Evolutionary conservation across 2,329 filamentous ascomycete species (phyloP).

Genomic region (Xylariomycetidae sp.): DNA sequence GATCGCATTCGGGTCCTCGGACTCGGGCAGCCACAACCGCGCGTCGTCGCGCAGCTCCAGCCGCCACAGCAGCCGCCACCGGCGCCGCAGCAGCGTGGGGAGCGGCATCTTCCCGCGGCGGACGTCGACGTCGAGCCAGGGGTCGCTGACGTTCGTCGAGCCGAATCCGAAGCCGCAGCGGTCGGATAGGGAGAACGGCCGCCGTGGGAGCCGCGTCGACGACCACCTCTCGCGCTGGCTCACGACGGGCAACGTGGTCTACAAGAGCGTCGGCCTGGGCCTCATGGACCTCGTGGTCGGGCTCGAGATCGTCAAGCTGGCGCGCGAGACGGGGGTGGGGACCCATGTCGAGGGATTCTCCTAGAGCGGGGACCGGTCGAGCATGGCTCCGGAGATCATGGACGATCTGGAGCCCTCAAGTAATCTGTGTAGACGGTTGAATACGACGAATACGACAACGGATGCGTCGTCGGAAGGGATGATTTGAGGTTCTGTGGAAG

Average conservation of each 20-base stretch:
- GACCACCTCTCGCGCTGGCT: conserved; percentile 53
- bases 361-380: conserved; percentile 13
- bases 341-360: conserved; percentile 49
- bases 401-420: conserved; percentile 5
- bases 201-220: conserved; percentile 33
- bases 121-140: conserved; percentile 28
- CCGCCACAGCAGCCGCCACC: conserved; percentile 14
- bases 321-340: conserved; percentile 50
- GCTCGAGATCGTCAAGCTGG: conserved; percentile 51
- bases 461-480: too few species aligned
- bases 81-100: neutral
- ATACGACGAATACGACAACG: too few species aligned
- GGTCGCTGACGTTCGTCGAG: too few species aligned
- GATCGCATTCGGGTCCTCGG: conserved; percentile 29
- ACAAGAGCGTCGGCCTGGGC: conserved; percentile 64
- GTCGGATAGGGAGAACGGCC: too few species aligned
- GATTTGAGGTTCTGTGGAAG: too few species aligned
- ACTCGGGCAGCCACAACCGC: conserved; percentile 22
- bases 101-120: conserved; percentile 13
- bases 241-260: conserved; percentile 59
- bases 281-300: conserved; percentile 64
- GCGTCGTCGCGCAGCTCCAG: conserved; percentile 28
- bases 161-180: too few species aligned
- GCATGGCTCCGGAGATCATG: conserved; percentile 11
- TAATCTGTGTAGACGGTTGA: too few species aligned